Base-by-base conservation (phyloP, 805 yeast species). In the Wickerhamomyces tratensis region DNA sequence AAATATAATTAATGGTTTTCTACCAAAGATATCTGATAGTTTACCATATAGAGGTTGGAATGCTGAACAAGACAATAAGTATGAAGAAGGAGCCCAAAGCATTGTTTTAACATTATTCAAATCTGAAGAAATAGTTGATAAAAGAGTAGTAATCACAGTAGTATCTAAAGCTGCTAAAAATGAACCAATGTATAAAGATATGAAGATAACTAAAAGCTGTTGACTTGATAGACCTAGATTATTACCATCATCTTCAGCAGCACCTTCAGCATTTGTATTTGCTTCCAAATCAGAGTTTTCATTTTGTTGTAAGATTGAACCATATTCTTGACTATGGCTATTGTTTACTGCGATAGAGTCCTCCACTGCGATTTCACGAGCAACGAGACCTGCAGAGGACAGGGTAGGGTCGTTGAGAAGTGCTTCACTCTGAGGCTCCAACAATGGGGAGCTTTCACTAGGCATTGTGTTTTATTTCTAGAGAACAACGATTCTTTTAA, bases 71-170 rank as follows among this genome's bases (percentile, higher is more conserved):
- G 84, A 73, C 41, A 79, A 60, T 38, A 79, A 61, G 49, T 79
- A 79, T 1, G 84, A 73, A 0, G 83, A 74, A 4, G 83, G 83
- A 25, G 79, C 77, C 84, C 84, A 77, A 14, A 84, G 73, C 51
- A 79, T 72, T 46, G 73, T 71, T 4, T 76, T 73, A n/a, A 77
- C 67, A 1, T 79, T 79, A 46, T 77, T 63, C 53, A 80, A 67
- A 46, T 79, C 85, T 0, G 83, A 76, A 2, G 86, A 83, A 43
- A 80, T 79, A 13, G 72, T 71, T 3, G 84, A 69, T 52, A 80
- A 58, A 35, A 79, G 61, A 0, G 87, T 79, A 0, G 86, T 72
- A 30, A 79, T 79, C 25, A 80, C 74, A 0, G 87, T 80, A 13
- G 75, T 65, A 55, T 80, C 86, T 46, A 79, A 58, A 1, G 86